Conservation (phyloP, 768 basidiomycete species). For the Russula lepida region DNA sequence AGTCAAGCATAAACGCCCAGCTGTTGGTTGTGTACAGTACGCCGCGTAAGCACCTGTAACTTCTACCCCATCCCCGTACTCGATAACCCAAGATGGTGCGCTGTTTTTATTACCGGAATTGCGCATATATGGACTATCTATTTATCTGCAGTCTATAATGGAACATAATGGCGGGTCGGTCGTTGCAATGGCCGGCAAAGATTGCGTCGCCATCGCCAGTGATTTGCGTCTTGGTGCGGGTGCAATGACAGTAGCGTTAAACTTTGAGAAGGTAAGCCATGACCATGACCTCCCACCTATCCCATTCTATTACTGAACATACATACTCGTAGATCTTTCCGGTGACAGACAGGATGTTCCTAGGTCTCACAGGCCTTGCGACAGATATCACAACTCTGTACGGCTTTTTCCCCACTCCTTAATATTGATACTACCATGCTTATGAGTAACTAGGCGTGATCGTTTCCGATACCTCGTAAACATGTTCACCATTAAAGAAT, state of each 20-base stretch:
- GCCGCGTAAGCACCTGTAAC: conserved; percentile 6
- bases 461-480: conserved; percentile 90
- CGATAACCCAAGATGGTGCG: conserved; percentile 16
- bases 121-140: neutral
- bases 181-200: conserved; percentile 98
- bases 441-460: conserved; percentile 52
- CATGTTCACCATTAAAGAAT: conserved; percentile 99
- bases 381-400: conserved; percentile 91
- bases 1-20: too few species aligned
- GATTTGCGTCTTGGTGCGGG: conserved; percentile 89
- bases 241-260: conserved; percentile 74
- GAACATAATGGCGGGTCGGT: conserved; percentile 96
- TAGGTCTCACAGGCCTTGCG: conserved; percentile 87
- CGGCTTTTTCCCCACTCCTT: conserved; percentile 22
- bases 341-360: conserved; percentile 83
- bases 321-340: conserved; percentile 70
- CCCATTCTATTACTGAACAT: neutral
- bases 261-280: conserved; percentile 82
- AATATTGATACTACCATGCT: neutral
- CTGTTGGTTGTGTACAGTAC: too few species aligned
- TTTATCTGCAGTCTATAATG: conserved; percentile 69
- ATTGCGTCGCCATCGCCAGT: conserved; percentile 96
- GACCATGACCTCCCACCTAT: neutral
- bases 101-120: neutral
- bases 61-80: neutral